A percentile compares a stretch with the other conserved stretches of the same genome.
These are phyloP conservation scores for Plantago coronopus DNA, from an alignment of 305 asterid species.

Conservation along the genomic window DNA sequence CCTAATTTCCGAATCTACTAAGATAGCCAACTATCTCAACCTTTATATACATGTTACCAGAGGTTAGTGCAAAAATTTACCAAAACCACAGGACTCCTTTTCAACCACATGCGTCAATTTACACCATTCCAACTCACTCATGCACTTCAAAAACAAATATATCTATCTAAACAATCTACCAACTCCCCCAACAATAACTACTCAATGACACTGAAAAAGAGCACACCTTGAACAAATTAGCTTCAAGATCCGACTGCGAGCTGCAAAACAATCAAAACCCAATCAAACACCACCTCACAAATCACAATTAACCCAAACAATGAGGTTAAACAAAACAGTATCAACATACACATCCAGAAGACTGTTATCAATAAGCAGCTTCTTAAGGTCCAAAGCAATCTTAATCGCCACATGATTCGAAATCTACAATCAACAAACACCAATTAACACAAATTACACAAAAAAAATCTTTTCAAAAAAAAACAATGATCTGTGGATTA, in stretches of 20 bases:
- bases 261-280: constrained; percentile 28
- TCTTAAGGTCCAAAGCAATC: constrained; percentile 90
- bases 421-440: constrained; percentile 5
- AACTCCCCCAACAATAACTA: not conserved
- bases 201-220: not conserved
- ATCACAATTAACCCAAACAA: constrained; percentile 12
- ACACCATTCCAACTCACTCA: not conserved
- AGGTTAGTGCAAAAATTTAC: not conserved
- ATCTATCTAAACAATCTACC: not conserved
- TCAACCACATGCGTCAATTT: not conserved
- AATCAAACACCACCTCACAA: constrained; percentile 15
- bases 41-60: not conserved
- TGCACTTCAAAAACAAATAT: no score
- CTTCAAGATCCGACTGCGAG: constrained; percentile 60
- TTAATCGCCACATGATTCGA: constrained; percentile 88
- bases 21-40: not conserved
- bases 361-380: constrained; percentile 91
- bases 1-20: not conserved
- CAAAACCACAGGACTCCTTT: not conserved
- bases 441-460: not conserved
- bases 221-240: constrained; percentile 51
- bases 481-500: constrained; percentile 1
- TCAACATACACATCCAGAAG: constrained; percentile 91
- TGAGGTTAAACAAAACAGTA: not conserved
- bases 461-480: no score